phyloP scores from a whole-genome alignment of 1,139 yeast species.

The Scheffersomyces quercinus region DNA sequence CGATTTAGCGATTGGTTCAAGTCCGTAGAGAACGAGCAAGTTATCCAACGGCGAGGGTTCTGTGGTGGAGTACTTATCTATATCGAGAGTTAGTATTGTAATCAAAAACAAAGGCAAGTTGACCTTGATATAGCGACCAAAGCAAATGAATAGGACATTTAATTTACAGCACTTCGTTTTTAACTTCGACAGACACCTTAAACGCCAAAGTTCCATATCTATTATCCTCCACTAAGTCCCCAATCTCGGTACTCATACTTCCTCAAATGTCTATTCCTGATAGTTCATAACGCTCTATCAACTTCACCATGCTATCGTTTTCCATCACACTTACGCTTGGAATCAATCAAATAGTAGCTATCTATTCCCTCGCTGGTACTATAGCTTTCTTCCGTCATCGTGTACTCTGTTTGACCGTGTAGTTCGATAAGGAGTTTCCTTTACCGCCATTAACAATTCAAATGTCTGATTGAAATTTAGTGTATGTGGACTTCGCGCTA shows the following conservation, averaged over 20 bases:
- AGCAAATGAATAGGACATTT: too few relatives aligned
- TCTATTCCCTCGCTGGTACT: slow-evolving; percentile 15
- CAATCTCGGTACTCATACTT: too few relatives aligned
- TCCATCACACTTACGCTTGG: slow-evolving; percentile 19
- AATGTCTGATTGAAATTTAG: not conserved
- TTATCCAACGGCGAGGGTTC: slow-evolving; percentile 75
- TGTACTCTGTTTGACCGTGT: not conserved
- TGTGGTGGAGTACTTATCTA: slow-evolving; percentile 42
- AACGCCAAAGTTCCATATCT: not conserved
- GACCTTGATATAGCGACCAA: too few relatives aligned
- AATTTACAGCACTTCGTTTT: too few relatives aligned
- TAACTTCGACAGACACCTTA: not conserved
- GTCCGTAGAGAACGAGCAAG: slow-evolving; percentile 65
- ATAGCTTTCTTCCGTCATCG: slow-evolving; percentile 7
- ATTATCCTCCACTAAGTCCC: not conserved
- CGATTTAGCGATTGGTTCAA: slow-evolving; percentile 68
- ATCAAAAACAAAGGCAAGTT: too few relatives aligned
- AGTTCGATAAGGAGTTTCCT: not conserved
- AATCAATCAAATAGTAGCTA: slow-evolving; percentile 24
- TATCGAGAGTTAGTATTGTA: slow-evolving; percentile 11
- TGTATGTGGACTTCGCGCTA: slow-evolving; percentile 1
- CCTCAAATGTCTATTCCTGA: too few relatives aligned
- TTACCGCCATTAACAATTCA: not conserved
- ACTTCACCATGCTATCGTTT: too few relatives aligned
- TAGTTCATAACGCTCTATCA: too few relatives aligned